Evolutionary conservation across 345 rosid genomes (phyloP), one percentile per base, ranked within the genome.

Genomic region (Eucalyptus pauciflora): DNA sequence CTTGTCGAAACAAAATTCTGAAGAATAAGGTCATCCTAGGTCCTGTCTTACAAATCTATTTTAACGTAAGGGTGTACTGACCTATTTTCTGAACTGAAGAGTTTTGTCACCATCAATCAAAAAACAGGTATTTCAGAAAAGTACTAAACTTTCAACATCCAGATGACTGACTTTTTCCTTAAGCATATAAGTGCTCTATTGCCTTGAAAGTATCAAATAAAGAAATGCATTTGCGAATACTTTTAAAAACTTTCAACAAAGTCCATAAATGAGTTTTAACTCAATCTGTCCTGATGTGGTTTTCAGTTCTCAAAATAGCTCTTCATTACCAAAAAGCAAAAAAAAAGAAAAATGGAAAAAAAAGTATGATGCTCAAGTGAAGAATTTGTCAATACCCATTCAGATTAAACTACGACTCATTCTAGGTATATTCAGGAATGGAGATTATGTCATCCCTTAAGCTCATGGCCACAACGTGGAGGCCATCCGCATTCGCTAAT

Each of bases 281-380:
- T 71, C 81, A 18, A 71, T 33, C 81, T 33, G 45, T 71, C 22
- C 45, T 71, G 79, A 67, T 31, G 43, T n/a, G 33, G 37, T 20
- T 64, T 64, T 64, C 41, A 64, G 76, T n/a, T 64, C 41, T 29
- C 76, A 20, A n/a, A n/a, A 64, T 64, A 64, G 5, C 41, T n/a
- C 76, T n/a, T n/a, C 4, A n/a, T 64, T n/a, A n/a, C 76, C 76
- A n/a, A 64, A 64, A 64, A n/a, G 10, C 13, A 9, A 56, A 56
- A 24, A 24, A 27, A 29, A 2, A 7, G 3, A 13, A 64, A 4
- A n/a, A 3, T 0, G 17, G 4, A 2, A n/a, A 15, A 64, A 64
- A 64, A 64, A 15, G 7, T 7, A 0, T 64, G 76, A 64, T 64
- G 37, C 76, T 64, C 76, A 14, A n/a, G 41, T 15, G 76, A 64